These are phyloP conservation scores for Lophiostoma macrostomum DNA, from an alignment of 495 filamentous ascomycete species.

Conservation along the genomic window DNA sequence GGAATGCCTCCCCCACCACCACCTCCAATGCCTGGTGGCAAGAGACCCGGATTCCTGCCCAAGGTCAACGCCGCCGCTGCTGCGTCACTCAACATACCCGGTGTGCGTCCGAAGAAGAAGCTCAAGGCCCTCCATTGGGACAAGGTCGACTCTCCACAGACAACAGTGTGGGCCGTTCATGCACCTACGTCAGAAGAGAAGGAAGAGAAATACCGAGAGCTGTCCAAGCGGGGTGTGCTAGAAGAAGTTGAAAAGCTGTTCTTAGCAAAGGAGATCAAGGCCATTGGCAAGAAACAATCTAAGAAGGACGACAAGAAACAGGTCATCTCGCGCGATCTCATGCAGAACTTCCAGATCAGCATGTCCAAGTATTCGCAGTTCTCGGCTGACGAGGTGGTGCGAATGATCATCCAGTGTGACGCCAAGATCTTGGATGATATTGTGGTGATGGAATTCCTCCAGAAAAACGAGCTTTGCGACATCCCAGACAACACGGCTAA, in stretches of 20 bases:
- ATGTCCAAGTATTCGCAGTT: constrained; percentile 82
- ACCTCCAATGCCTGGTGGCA: constrained; percentile 43
- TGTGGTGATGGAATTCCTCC: constrained; percentile 97
- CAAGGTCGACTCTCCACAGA: constrained; percentile 90
- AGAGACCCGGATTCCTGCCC: constrained; percentile 44
- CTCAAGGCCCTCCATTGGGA: constrained; percentile 99
- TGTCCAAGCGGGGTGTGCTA: constrained; percentile 87
- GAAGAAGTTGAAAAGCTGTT: constrained; percentile 98
- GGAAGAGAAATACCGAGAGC: constrained; percentile 91
- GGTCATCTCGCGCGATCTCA: constrained; percentile 86
- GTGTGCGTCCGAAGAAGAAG: constrained; percentile 94
- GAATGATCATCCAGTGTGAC: constrained; percentile 95
- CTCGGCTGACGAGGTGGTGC: constrained; percentile 76
- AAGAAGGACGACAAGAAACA: constrained; percentile 95
- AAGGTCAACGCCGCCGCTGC: constrained; percentile 24
- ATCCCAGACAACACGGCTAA: constrained; percentile 89
- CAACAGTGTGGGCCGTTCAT: constrained; percentile 92
- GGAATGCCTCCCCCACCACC: constrained; percentile 40
- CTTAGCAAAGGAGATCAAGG: constrained; percentile 94
- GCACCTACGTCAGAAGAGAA: constrained; percentile 75
- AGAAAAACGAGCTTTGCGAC: constrained; percentile 84
- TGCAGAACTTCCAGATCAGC: constrained; percentile 89
- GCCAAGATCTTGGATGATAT: constrained; percentile 83
- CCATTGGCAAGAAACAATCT: constrained; percentile 63
- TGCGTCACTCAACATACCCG: constrained; percentile 44